Evolutionary conservation across 2,329 filamentous ascomycete genomes (phyloP).

Genomic region (Epichloe elymi): DNA sequence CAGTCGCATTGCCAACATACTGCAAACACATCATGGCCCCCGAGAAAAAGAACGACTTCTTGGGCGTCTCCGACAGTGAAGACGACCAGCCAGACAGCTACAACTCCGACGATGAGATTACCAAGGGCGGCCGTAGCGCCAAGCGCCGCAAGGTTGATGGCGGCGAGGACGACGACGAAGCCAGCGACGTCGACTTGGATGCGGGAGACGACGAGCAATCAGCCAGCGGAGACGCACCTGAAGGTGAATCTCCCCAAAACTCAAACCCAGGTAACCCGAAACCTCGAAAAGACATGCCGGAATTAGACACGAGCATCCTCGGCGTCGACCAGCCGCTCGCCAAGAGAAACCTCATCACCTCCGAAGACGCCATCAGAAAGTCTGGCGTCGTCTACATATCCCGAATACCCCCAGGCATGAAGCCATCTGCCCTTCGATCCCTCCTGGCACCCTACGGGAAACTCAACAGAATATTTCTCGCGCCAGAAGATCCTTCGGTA

Average conservation of each 20-base stretch:
- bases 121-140: conserved; percentile 46
- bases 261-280: conserved; percentile 13
- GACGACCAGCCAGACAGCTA: conserved; percentile 47
- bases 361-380: conserved; percentile 52
- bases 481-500: conserved; percentile 56
- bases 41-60: conserved; percentile 60
- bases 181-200: conserved; percentile 21
- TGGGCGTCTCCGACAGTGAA: conserved; percentile 46
- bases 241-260: conserved; percentile 8
- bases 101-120: conserved; percentile 56
- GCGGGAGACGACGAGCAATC: conserved; percentile 14
- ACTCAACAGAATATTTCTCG: conserved; percentile 67
- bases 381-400: conserved; percentile 77
- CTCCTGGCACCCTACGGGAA: conserved; percentile 63
- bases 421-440: conserved; percentile 61
- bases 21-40: conserved; percentile 38
- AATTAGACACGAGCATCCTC: conserved; percentile 25
- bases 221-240: background rate
- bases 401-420: conserved; percentile 80
- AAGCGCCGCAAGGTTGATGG: conserved; percentile 52
- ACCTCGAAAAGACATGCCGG: conserved; percentile 10
- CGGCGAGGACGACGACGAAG: conserved; percentile 23
- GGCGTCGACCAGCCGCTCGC: conserved; percentile 41
- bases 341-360: conserved; percentile 55
- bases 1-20: background rate